Conservation (phyloP, 305 asterid species). For the Euphrasia arctica region DNA sequence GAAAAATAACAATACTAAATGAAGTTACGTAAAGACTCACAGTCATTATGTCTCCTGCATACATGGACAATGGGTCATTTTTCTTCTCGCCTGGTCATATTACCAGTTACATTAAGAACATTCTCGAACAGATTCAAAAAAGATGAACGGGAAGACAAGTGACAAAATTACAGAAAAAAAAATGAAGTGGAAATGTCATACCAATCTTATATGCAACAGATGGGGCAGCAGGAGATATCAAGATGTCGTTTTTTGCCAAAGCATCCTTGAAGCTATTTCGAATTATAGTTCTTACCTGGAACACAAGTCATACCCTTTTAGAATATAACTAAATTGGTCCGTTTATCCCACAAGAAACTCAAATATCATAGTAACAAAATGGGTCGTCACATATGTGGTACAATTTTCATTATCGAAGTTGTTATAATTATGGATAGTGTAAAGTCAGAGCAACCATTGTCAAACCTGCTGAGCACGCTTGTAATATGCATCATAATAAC, state of each 20-base stretch:
- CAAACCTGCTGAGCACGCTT: conserved; percentile 95
- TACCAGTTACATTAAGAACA: conserved; percentile 20
- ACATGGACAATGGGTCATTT: conserved; percentile 96
- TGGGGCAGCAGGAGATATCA: conserved; percentile 95
- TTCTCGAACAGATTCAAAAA: conserved; percentile 6
- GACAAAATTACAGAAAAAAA: conserved; percentile 6
- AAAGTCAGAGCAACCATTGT: conserved; percentile 17
- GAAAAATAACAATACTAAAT: not conserved
- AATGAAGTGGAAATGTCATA: conserved; percentile 27
- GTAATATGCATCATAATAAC: conserved; percentile 96
- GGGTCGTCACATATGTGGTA: not conserved
- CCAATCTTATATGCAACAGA: conserved; percentile 89
- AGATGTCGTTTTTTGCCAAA: conserved; percentile 66
- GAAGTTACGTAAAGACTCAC: conserved; percentile 28
- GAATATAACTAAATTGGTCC: conserved; percentile 12
- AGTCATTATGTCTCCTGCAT: conserved; percentile 97
- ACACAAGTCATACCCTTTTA: conserved; percentile 17
- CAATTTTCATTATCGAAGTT: conserved; percentile 6
- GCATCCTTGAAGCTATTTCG: conserved; percentile 75
- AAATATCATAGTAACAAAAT: conserved; percentile 7
- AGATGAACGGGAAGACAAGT: not conserved
- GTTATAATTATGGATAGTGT: conserved; percentile 15
- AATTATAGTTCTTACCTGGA: conserved; percentile 87
- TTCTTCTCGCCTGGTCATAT: conserved; percentile 85
- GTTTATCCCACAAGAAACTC: conserved; percentile 12